phyloP scores from a whole-genome alignment of 306 rosid genomes.

The Castanea mollissima region DNA sequence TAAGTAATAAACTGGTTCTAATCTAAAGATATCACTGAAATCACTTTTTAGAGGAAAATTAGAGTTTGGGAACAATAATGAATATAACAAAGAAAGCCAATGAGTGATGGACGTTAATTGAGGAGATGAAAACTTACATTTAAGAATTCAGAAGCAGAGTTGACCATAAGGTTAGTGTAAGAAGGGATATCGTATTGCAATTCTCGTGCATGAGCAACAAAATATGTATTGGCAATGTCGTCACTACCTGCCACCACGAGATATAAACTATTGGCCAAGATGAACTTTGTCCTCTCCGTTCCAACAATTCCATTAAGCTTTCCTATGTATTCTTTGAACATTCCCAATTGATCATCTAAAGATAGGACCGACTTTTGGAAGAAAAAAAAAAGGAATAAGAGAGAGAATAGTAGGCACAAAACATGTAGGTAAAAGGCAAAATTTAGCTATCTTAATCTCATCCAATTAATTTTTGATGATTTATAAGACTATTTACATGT shows the following conservation, averaged over 20 bases:
- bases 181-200: conserved; percentile 57
- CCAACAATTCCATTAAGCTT: conserved; percentile 53
- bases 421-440: background rate
- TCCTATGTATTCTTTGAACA: conserved; percentile 61
- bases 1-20: too few relatives aligned
- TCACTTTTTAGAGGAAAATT: too few relatives aligned
- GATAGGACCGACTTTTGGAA: conserved; percentile 45
- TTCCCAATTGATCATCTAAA: conserved; percentile 35
- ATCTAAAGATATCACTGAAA: too few relatives aligned
- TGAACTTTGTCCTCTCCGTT: conserved; percentile 42
- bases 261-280: conserved; percentile 43
- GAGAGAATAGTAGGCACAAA: background rate
- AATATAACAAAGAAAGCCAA: background rate
- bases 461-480: too few relatives aligned
- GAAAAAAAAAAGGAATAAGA: background rate
- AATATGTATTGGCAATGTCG: conserved; percentile 75
- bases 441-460: too few relatives aligned
- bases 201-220: conserved; percentile 36
- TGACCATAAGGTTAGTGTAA: conserved; percentile 62
- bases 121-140: conserved; percentile 34
- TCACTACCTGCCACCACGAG: conserved; percentile 74
- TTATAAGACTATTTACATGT: too few relatives aligned
- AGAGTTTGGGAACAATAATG: too few relatives aligned
- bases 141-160: conserved; percentile 43
- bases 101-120: background rate